Base-by-base conservation (phyloP, 2,329 filamentous ascomycete genomes). In the Fusarium sp. region DNA sequence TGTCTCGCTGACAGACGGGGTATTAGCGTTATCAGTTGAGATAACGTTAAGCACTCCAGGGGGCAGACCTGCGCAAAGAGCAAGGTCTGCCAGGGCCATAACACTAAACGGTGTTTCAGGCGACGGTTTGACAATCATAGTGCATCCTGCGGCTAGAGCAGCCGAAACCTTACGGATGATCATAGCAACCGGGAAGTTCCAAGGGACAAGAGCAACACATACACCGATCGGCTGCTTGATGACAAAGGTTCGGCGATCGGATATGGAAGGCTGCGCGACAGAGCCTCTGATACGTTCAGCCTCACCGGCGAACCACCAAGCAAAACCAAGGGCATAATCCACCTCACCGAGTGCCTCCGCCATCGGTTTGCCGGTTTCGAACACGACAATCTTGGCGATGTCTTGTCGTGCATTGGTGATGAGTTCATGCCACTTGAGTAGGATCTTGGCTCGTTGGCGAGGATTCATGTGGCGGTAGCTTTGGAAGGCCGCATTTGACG, bases 41-140 rank as follows among this genome's bases (percentile, higher is more conserved):
- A 57, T 57, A 22, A 87, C 82, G 41, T 86, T 86, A 17, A 97
- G 87, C 0, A 91, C 92, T 9, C 94, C 93, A 42, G 90, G 88
- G 1, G 93, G 93, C 38, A 95, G 92, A 2, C 94, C 94, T 0
- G 94, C 94, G 26, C 91, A 87, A 55, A 88, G 84, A 0, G 90
- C 91, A 20, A 95, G 87, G 75, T 91, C 87, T 2, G 91, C 91
- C 10, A 95, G 82, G 1, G 91, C 90, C 35, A 94, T 88, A 3
- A 90, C 88, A 41, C 92, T 93, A 75, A 94, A 88, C 0, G 93
- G 93, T 5, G 93, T 94, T 79, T 94, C 91, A 0, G 91, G 92
- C 4, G 89, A 91, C 2, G 92, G 91, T 82, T 94, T 94, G 24
- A 89, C 86, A 10, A 95, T 85, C 89, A 95, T 93, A 3, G 92